Base-by-base conservation (phyloP, 1,284 basidiomycete genomes). In the Agroathelia rolfsii region DNA sequence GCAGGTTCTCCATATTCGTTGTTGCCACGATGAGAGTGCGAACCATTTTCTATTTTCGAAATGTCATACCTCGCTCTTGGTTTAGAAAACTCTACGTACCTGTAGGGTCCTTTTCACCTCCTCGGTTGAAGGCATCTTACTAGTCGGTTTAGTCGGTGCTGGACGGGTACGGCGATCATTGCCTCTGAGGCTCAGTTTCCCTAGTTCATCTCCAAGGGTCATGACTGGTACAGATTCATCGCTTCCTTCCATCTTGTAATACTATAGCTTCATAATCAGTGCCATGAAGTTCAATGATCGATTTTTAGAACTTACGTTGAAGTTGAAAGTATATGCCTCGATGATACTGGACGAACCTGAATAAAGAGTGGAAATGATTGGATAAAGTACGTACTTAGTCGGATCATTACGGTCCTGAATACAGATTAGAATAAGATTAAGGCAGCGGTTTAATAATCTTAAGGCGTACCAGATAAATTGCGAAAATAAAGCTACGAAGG, bases 301-400 rank as follows among this genome's bases (percentile, higher is more conserved):
- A 14, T 19, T 18, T 7, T 13, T 13, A 31, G 11, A n/a, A 41
- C 50, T 36, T 48, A 79, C 83, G 44, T 72, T 69, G 46, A 86
- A 82, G 46, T 83, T 79, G 57, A 86, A 86, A 0, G 81, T 84
- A 46, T 86, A 86, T 19, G 83, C 76, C 49, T 86, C 82, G 16
- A 85, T 64, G 35, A 86, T 77, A 53, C 82, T 86, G 37, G 7
- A n/a, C n/a, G n/a, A n/a, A n/a, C n/a, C n/a, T n/a, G n/a, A n/a
- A 12, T 62, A 50, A 13, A 53, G 53, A 25, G 69, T 54, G 2
- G 57, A 60, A 53, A 61, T 66, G 18, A 55, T 39, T 20, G 44
- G 5, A 32, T 6, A 22, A 30, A 3, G 12, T 2, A 28, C 52
- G 36, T 51, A 85, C 83, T 86, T 85, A 48, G 71, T 83, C 2